These are phyloP conservation scores for Psilocybe azurescens DNA, from an alignment of 768 basidiomycete genomes.

Conservation along the genomic window DNA sequence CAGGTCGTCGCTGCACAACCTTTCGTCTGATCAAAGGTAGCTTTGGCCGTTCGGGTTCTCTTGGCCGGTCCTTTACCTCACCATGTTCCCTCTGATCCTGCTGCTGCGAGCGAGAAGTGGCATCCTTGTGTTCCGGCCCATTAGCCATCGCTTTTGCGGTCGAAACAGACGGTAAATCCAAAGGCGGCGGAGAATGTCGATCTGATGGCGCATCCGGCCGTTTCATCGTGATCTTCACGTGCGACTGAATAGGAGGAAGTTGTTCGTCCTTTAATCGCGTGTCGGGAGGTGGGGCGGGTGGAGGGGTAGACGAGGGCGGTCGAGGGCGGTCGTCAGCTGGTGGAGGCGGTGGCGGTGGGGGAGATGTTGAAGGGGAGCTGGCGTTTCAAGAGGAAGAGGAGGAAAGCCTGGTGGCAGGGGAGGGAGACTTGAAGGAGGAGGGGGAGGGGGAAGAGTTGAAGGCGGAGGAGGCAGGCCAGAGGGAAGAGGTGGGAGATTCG, in stretches of 20 bases:
- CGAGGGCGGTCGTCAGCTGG: slow-evolving; percentile 26
- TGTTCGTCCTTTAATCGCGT: slow-evolving; percentile 33
- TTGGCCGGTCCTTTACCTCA: slow-evolving; percentile 13
- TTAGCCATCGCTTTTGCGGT: slow-evolving; percentile 26
- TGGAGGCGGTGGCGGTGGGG: slow-evolving; percentile 34
- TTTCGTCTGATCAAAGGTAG: slow-evolving; percentile 38
- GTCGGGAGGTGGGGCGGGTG: slow-evolving; percentile 36
- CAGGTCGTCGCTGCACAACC: slow-evolving; percentile 52
- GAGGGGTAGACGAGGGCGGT: slow-evolving; percentile 32
- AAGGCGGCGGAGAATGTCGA: slow-evolving; percentile 44
- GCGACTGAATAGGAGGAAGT: slow-evolving; percentile 40
- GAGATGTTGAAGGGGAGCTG: slow-evolving; percentile 26
- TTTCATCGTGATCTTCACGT: slow-evolving; percentile 50
- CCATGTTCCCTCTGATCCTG: slow-evolving; percentile 10
- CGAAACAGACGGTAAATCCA: slow-evolving; percentile 22
- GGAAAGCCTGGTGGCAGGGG: slow-evolving; percentile 6
- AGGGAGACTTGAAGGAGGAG: slow-evolving; percentile 16
- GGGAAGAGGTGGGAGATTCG: slow-evolving; percentile 24
- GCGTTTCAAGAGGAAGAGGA: slow-evolving; percentile 15
- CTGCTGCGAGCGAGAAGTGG: slow-evolving; percentile 4
- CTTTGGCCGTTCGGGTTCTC: slow-evolving; percentile 31
- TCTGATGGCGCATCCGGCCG: slow-evolving; percentile 52
- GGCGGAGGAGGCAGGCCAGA: slow-evolving; percentile 32
- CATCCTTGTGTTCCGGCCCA: slow-evolving; percentile 16
- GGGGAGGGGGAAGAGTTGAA: slow-evolving; percentile 18